A percentile compares a stretch with the other conserved stretches of the same genome.
phyloP scores from a whole-genome alignment of 2,329 filamentous ascomycete genomes.

The Exophiala mesophila region DNA sequence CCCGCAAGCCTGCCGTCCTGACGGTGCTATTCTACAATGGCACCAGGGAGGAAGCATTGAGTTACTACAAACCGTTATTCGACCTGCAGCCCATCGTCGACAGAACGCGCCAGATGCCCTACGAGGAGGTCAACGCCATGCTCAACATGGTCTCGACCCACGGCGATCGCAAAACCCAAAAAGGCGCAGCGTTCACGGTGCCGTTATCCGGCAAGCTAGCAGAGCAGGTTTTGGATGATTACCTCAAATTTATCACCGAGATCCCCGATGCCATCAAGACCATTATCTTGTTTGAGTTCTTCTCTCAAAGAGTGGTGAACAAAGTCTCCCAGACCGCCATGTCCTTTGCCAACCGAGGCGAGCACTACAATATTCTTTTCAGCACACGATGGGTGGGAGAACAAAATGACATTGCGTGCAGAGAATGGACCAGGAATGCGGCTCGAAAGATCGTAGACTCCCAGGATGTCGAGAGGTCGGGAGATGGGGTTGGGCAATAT shows the following conservation, averaged over 20 bases:
- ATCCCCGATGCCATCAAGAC: slow-evolving; percentile 29
- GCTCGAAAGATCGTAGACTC: slow-evolving; percentile 29
- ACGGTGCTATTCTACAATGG: slow-evolving; percentile 37
- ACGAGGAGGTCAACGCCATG: slow-evolving; percentile 37
- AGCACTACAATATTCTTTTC: slow-evolving; percentile 42
- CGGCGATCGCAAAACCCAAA: slow-evolving; percentile 38
- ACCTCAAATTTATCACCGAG: slow-evolving; percentile 31
- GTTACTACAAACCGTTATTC: slow-evolving; percentile 36
- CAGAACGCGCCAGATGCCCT: slow-evolving; percentile 38
- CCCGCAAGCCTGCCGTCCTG: slow-evolving; percentile 31
- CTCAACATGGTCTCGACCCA: slow-evolving; percentile 36
- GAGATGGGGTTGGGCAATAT: background rate
- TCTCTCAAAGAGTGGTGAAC: slow-evolving; percentile 39
- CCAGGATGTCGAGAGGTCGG: slow-evolving; percentile 9
- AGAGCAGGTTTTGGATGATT: slow-evolving; percentile 30
- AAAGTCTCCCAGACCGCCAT: slow-evolving; percentile 35
- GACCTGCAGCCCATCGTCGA: slow-evolving; percentile 36
- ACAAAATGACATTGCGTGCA: slow-evolving; percentile 35
- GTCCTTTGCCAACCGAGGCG: slow-evolving; percentile 44
- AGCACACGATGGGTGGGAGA: slow-evolving; percentile 39
- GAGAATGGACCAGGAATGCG: slow-evolving; percentile 38
- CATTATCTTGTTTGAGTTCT: slow-evolving; percentile 40
- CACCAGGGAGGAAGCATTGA: slow-evolving; percentile 32
- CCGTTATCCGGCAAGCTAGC: slow-evolving; percentile 36
- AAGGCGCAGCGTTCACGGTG: slow-evolving; percentile 43